Evolutionary conservation across 1,284 basidiomycete genomes (phyloP).

Genomic region (Ustilago trichophora): DNA sequence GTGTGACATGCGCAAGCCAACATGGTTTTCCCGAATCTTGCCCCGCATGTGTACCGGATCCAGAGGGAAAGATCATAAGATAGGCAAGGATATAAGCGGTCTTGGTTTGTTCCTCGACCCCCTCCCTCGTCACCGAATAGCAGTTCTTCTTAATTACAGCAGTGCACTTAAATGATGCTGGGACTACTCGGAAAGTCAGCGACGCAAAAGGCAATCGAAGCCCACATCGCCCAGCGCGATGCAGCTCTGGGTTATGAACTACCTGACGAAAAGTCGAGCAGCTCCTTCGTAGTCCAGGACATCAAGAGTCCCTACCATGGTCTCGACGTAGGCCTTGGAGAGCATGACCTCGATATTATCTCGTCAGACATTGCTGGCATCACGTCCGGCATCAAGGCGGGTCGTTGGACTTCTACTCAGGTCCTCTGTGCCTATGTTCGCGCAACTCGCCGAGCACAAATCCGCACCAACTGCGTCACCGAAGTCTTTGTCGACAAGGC

Average conservation of each 20-base stretch:
- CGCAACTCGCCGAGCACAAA: slow-evolving; percentile 75
- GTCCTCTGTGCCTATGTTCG: slow-evolving; percentile 80
- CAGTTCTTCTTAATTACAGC: too few relatives aligned
- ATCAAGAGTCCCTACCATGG: slow-evolving; percentile 9
- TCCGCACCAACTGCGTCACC: slow-evolving; percentile 78
- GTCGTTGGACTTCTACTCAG: slow-evolving; percentile 75
- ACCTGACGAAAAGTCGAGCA: slow-evolving; percentile 8
- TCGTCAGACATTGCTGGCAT: slow-evolving; percentile 45
- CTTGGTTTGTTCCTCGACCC: too few relatives aligned
- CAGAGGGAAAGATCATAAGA: too few relatives aligned
- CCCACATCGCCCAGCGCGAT: slow-evolving; percentile 19
- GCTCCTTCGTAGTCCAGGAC: slow-evolving; percentile 8
- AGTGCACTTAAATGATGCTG: slow-evolving; percentile 2
- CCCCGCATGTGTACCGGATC: too few relatives aligned
- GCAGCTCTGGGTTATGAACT: slow-evolving; percentile 10
- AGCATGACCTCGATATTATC: slow-evolving; percentile 51
- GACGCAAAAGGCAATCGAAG: slow-evolving; percentile 24
- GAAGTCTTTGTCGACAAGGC: slow-evolving; percentile 77
- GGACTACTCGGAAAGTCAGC: slow-evolving; percentile 16
- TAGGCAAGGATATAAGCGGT: too few relatives aligned
- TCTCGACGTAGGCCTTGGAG: slow-evolving; percentile 12
- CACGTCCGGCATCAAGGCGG: slow-evolving; percentile 42
- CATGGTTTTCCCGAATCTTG: background rate
- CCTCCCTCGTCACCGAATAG: too few relatives aligned
- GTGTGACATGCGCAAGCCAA: background rate